phyloP scores from a whole-genome alignment of 345 rosid genomes.

The Eucalyptus paniculata region DNA sequence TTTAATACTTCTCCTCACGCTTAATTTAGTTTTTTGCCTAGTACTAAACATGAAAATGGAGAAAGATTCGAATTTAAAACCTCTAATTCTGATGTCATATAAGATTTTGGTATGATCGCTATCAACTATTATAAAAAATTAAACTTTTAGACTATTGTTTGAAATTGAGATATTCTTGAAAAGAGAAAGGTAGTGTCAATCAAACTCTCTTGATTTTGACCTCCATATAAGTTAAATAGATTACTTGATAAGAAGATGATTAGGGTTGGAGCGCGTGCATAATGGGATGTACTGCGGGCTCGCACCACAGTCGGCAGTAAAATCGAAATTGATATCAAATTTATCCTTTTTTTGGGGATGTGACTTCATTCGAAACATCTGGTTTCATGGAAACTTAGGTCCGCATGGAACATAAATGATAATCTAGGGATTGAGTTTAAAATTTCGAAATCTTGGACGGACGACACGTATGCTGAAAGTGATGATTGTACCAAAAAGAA shows the following conservation, averaged over 20 bases:
- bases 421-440: not conserved
- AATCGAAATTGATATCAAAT: not conserved
- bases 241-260: not conserved
- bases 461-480: not conserved
- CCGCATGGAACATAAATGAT: not conserved
- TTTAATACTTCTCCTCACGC: fast-evolving
- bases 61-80: no score
- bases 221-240: not conserved
- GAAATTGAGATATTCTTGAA: not conserved
- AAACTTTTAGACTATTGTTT: fast-evolving
- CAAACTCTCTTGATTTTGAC: not conserved
- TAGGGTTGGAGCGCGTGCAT: not conserved
- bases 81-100: fast-evolving
- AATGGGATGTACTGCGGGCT: not conserved
- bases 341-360: not conserved
- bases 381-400: not conserved
- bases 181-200: not conserved
- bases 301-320: not conserved
- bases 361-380: not conserved
- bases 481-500: not conserved
- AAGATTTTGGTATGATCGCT: fast-evolving
- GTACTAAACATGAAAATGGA: no score
- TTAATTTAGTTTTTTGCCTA: no score
- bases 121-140: fast-evolving
- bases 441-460: not conserved